Conservation (phyloP, 805 yeast genomes). For the Wilhelminamyces savonicus region DNA sequence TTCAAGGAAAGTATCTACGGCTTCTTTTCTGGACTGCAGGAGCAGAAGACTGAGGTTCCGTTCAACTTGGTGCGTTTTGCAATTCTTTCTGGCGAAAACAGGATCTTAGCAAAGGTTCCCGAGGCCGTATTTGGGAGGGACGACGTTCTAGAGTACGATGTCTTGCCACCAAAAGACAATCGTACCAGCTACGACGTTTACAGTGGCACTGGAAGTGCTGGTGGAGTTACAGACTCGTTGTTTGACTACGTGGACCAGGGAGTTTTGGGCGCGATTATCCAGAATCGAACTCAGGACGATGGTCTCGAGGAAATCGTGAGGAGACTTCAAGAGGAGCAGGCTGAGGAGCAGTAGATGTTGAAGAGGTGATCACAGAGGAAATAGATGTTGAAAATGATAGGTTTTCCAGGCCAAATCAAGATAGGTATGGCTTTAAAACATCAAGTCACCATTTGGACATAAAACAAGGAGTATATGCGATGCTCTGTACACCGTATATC, state of each 20-base stretch:
- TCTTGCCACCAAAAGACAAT: slow-evolving; percentile 53
- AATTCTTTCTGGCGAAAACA: slow-evolving; percentile 63
- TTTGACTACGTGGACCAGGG: slow-evolving; percentile 42
- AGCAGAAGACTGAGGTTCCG: slow-evolving; percentile 37
- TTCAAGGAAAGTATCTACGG: slow-evolving; percentile 2
- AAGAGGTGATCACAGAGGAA: no score
- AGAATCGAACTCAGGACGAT: slow-evolving; percentile 22
- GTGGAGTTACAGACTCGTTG: slow-evolving; percentile 22
- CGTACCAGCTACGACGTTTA: slow-evolving; percentile 32
- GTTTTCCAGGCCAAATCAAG: no score
- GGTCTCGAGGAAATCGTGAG: slow-evolving; percentile 7
- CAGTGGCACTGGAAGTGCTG: slow-evolving; percentile 15
- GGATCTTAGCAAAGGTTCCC: slow-evolving; percentile 68
- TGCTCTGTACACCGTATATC: no score
- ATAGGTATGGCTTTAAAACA: no score
- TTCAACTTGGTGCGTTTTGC: slow-evolving; percentile 60
- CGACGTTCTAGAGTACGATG: slow-evolving; percentile 65
- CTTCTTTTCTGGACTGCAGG: slow-evolving; percentile 5
- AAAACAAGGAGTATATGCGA: no score
- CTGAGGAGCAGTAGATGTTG: no score
- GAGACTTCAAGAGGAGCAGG: no score
- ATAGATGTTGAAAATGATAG: no score
- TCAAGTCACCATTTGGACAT: no score
- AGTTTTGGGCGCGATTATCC: slow-evolving; percentile 38
- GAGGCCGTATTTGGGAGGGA: slow-evolving; percentile 51